These are phyloP conservation scores for Cajanus cajan DNA, from an alignment of 306 rosid genomes.

Conservation along the genomic window DNA sequence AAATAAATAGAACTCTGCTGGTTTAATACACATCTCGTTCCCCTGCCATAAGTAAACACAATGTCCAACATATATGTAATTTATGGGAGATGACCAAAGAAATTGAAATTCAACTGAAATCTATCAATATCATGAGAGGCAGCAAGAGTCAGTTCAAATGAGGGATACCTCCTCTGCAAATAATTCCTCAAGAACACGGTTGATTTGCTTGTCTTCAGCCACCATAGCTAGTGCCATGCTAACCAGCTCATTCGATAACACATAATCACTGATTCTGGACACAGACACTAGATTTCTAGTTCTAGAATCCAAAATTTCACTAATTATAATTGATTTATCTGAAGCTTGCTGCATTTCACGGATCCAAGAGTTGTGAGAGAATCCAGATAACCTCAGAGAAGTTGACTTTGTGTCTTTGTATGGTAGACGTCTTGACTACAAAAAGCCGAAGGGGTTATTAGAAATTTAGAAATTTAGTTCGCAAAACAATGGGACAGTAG, in stretches of 20 bases:
- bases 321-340: conserved; percentile 85
- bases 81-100: neutral
- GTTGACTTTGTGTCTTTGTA: conserved; percentile 65
- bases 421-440: conserved; percentile 92
- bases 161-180: conserved; percentile 81
- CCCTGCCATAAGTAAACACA: conserved; percentile 59
- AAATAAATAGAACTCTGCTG: conserved; percentile 87
- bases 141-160: neutral
- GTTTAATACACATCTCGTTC: conserved; percentile 86
- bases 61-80: neutral
- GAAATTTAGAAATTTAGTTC: conserved; percentile 20
- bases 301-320: conserved; percentile 96
- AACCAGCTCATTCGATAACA: conserved; percentile 88
- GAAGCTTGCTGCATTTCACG: conserved; percentile 98
- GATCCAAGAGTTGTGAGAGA: conserved; percentile 94
- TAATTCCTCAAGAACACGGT: conserved; percentile 97
- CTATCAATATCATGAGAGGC: conserved; percentile 5
- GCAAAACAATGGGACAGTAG: conserved; percentile 6
- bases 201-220: conserved; percentile 97
- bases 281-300: conserved; percentile 98
- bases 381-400: conserved; percentile 69
- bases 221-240: conserved; percentile 99
- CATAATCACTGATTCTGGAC: conserved; percentile 96
- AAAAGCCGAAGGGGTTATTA: neutral
- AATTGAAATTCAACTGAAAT: conserved; percentile 18